A percentile compares a stretch with the other conserved stretches of the same genome.
These are phyloP conservation scores for Eutrema japonicum DNA, from an alignment of 345 rosid genomes.

Conservation along the genomic window DNA sequence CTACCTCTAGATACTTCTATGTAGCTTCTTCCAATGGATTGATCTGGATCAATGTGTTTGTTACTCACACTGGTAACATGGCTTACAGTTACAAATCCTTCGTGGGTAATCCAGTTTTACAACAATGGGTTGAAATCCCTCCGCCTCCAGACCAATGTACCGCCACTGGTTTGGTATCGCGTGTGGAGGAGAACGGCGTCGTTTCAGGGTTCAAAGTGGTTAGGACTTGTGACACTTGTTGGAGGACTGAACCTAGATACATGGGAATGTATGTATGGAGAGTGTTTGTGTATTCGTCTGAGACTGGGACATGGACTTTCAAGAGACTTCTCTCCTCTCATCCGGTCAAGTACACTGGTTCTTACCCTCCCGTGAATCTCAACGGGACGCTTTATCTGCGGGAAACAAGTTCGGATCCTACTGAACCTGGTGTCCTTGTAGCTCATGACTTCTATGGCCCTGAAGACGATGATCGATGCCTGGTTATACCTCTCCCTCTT, in stretches of 20 bases:
- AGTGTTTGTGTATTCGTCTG: constrained; percentile 26
- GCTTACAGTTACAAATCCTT: not conserved
- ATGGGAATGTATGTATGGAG: constrained; percentile 20
- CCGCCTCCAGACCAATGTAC: not conserved
- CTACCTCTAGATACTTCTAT: not conserved
- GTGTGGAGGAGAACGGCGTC: constrained; percentile 3
- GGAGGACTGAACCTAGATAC: not conserved
- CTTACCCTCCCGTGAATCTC: not conserved
- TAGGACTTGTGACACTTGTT: not conserved
- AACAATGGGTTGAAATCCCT: constrained; percentile 31
- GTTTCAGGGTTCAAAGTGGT: constrained; percentile 31
- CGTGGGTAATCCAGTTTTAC: constrained; percentile 29
- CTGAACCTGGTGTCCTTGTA: not conserved
- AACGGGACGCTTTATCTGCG: constrained; percentile 12
- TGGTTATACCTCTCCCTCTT: constrained; percentile 25
- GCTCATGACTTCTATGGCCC: constrained; percentile 19
- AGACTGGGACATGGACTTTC: constrained; percentile 20
- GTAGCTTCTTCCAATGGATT: constrained; percentile 23
- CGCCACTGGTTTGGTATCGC: constrained; percentile 1
- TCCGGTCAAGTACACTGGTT: not conserved
- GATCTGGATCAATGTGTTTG: not conserved
- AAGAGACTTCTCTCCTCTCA: constrained; percentile 1
- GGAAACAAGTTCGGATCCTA: not conserved
- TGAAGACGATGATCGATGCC: constrained; percentile 6
- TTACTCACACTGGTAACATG: not conserved